phyloP scores from a whole-genome alignment of 2,329 filamentous ascomycete species.

The Arachnopeziza araneosa region DNA sequence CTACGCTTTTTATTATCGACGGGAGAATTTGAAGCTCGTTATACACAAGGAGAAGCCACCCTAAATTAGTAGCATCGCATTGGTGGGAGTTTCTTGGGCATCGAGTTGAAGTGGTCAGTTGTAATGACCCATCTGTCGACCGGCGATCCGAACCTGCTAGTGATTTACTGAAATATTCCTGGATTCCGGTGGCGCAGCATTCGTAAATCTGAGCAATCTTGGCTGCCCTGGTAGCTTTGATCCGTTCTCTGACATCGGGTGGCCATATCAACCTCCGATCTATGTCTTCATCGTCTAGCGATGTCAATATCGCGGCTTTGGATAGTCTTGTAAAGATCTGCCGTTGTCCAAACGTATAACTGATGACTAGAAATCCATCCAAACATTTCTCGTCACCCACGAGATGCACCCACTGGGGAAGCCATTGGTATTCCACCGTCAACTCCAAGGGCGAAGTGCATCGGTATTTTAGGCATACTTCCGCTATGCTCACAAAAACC shows the following conservation, averaged over 20 bases:
- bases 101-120: constrained; percentile 37
- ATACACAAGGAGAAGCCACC: constrained; percentile 48
- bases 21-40: constrained; percentile 42
- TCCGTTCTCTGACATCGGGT: constrained; percentile 40
- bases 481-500: constrained; percentile 46
- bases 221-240: constrained; percentile 42
- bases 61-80: constrained; percentile 48
- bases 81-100: constrained; percentile 45
- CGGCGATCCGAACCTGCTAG: constrained; percentile 10
- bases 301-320: constrained; percentile 43
- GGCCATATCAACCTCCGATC: constrained; percentile 41
- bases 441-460: constrained; percentile 47
- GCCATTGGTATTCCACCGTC: constrained; percentile 45
- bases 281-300: constrained; percentile 39
- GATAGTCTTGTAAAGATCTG: constrained; percentile 45
- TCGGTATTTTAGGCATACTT: constrained; percentile 44
- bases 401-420: constrained; percentile 46
- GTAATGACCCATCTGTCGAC: constrained; percentile 19
- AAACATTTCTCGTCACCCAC: constrained; percentile 39
- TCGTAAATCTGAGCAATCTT: constrained; percentile 47
- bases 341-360: constrained; percentile 46
- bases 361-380: constrained; percentile 45
- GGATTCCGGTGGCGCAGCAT: constrained; percentile 39
- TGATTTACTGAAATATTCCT: constrained; percentile 39
- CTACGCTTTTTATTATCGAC: constrained; percentile 32